These are phyloP conservation scores for Scleroderma citrinum DNA, from an alignment of 768 basidiomycete species.

Conservation along the genomic window DNA sequence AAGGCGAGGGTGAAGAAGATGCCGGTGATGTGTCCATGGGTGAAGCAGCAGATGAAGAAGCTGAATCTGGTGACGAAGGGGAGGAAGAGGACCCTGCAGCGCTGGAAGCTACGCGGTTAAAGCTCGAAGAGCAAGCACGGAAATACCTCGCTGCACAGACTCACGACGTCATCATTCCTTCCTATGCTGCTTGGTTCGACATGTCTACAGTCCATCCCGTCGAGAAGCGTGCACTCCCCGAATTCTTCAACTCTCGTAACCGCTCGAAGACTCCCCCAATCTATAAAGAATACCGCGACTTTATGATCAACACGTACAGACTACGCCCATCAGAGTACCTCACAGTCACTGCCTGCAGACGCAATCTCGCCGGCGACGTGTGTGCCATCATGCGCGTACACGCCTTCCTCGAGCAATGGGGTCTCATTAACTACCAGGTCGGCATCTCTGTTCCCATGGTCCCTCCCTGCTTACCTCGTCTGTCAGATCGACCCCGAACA, in stretches of 20 bases:
- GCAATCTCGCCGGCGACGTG: conserved; percentile 96
- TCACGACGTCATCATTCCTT: conserved; percentile 94
- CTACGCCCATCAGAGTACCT: conserved; percentile 92
- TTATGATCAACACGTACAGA: conserved; percentile 98
- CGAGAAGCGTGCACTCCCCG: conserved; percentile 87
- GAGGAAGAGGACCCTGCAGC: conserved; percentile 85
- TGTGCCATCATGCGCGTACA: conserved; percentile 99
- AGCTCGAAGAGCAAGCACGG: conserved; percentile 80
- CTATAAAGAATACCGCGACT: conserved; percentile 99
- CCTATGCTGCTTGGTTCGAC: conserved; percentile 97
- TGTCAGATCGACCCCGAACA: conserved; percentile 95
- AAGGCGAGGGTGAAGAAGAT: conserved; percentile 61
- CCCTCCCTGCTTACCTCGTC: conserved; percentile 1
- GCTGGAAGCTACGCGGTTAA: conserved; percentile 70
- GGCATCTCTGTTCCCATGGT: conserved; percentile 13
- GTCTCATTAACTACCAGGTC: conserved; percentile 97
- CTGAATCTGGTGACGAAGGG: conserved; percentile 71
- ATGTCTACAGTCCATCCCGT: conserved; percentile 91
- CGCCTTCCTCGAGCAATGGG: conserved; percentile 98
- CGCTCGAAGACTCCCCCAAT: conserved; percentile 92
- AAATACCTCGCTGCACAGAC: conserved; percentile 97
- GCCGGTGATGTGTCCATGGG: conserved; percentile 77
- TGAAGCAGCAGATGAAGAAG: conserved; percentile 71
- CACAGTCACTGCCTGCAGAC: conserved; percentile 92
- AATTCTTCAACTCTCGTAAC: conserved; percentile 97